These are phyloP conservation scores for Phoma sp. DNA, from an alignment of 2,329 filamentous ascomycete genomes.

Conservation along the genomic window DNA sequence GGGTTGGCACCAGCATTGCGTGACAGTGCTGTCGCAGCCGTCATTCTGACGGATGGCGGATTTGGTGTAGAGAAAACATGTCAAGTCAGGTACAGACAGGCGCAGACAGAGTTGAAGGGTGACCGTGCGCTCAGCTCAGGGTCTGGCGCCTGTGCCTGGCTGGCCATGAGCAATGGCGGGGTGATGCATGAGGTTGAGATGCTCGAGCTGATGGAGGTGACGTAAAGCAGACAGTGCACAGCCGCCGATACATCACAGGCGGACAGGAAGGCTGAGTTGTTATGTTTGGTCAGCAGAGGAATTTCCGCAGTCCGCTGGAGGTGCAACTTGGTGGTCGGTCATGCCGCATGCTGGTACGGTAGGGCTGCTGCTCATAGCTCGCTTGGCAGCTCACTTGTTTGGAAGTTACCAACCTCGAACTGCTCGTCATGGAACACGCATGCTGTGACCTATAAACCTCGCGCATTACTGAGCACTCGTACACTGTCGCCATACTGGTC, in stretches of 20 bases:
- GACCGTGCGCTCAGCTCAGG: conserved; percentile 6
- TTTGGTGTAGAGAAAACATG: background rate
- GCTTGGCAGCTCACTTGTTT: conserved; percentile 13
- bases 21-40: background rate
- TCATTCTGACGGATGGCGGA: background rate
- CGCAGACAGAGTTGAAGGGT: background rate
- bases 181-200: background rate
- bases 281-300: conserved; percentile 6
- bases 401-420: conserved; percentile 6
- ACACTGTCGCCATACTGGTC: background rate
- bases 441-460: conserved; percentile 1
- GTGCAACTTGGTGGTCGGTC: conserved; percentile 1
- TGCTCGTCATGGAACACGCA: conserved; percentile 10
- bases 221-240: conserved; percentile 7
- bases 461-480: background rate
- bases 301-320: background rate
- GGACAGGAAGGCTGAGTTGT: background rate
- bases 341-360: background rate
- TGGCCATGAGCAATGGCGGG: conserved; percentile 7
- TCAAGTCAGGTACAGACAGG: background rate
- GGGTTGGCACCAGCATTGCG: background rate
- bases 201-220: conserved; percentile 5
- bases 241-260: conserved; percentile 11
- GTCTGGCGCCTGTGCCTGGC: conserved; percentile 4
- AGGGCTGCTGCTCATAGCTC: conserved; percentile 10